A percentile compares a stretch with the other conserved stretches of the same genome.
Conservation (phyloP, 1,284 basidiomycete species). For the Rhodotorula sp. region DNA sequence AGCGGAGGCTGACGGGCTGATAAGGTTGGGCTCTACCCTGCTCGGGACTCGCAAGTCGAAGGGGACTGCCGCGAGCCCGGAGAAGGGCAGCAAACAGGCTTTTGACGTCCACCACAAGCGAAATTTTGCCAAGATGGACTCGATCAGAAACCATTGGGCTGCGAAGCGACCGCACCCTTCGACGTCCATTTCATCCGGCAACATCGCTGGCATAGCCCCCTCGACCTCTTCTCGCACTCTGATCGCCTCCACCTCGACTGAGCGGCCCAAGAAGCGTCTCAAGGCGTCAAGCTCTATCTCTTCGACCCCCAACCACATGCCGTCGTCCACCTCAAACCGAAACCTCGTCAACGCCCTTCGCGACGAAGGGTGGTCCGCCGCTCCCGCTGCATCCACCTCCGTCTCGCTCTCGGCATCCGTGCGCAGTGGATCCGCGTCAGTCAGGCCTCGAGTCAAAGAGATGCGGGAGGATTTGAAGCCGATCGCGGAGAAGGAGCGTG, state of each 20-base stretch:
- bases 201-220: slow-evolving; percentile 2
- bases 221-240: slow-evolving; percentile 4
- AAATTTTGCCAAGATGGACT: slow-evolving; percentile 28
- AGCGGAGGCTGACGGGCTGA: not conserved
- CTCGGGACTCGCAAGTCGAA: not conserved
- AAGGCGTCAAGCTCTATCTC: slow-evolving; percentile 1
- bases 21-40: not conserved
- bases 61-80: not conserved
- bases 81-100: slow-evolving; percentile 5
- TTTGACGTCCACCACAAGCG: slow-evolving; percentile 23
- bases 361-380: slow-evolving; percentile 13
- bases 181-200: not conserved
- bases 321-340: not conserved
- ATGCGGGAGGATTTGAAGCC: slow-evolving; percentile 3
- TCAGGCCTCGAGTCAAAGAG: not conserved
- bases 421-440: no score
- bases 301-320: not conserved
- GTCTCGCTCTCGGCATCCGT: not conserved
- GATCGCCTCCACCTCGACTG: not conserved
- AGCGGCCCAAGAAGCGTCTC: slow-evolving; percentile 11
- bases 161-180: slow-evolving; percentile 17
- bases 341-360: slow-evolving; percentile 13
- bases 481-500: not conserved
- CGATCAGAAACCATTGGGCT: slow-evolving; percentile 27
- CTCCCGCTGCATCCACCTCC: not conserved